Percentiles rank a stretch among this genome's conserved stretches.
Conservation (phyloP, 2,329 filamentous ascomycete species). For the Cladosporium sp. region DNA sequence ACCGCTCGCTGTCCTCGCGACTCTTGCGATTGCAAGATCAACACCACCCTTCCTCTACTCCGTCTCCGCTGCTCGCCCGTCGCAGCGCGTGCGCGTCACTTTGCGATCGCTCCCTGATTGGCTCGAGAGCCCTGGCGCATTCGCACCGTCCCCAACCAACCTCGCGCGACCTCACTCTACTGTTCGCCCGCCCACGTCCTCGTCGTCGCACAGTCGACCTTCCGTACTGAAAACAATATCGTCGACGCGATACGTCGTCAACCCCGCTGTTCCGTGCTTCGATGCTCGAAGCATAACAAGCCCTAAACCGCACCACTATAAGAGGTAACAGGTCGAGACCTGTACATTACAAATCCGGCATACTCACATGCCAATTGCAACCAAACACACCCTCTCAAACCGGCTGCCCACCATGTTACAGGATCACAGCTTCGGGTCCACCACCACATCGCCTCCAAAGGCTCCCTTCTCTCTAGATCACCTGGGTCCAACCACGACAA, state of each 20-base stretch:
- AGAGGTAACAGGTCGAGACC: neutral
- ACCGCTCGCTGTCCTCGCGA: neutral
- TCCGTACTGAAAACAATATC: neutral
- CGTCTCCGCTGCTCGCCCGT: neutral
- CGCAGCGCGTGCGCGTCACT: conserved; percentile 7
- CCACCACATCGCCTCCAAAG: conserved; percentile 1
- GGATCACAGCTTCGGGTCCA: conserved; percentile 7
- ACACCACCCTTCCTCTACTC: neutral
- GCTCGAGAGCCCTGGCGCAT: conserved; percentile 2
- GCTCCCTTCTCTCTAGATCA: neutral
- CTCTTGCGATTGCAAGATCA: neutral
- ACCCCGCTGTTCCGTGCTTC: neutral
- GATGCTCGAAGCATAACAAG: neutral
- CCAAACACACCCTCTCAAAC: neutral
- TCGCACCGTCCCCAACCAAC: neutral
- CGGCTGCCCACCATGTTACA: neutral
- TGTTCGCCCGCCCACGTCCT: neutral
- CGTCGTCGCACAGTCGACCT: neutral
- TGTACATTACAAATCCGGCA: neutral
- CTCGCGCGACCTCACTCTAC: neutral
- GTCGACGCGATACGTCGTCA: neutral
- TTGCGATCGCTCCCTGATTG: conserved; percentile 12
- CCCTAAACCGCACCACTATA: neutral
- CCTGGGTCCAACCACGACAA: neutral
- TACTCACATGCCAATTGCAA: neutral